Percentiles rank a stretch among this genome's conserved stretches.
Conservation (phyloP, 2,329 filamentous ascomycete species). For the Seiridium unicorne region DNA sequence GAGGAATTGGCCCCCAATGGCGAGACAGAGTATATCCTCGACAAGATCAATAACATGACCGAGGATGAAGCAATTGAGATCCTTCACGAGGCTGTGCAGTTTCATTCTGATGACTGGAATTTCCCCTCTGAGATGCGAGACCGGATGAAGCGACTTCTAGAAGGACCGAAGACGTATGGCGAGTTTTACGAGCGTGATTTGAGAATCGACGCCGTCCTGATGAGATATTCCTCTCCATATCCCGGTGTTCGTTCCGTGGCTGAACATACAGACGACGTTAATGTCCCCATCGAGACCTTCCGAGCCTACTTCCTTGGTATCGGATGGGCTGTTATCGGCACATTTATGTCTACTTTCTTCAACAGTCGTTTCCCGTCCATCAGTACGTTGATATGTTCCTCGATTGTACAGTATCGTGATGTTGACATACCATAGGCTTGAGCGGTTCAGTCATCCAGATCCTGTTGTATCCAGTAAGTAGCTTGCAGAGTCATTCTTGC, state of each 20-base stretch:
- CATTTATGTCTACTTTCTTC: constrained; percentile 7
- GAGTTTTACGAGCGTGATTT: constrained; percentile 32
- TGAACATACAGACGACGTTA: neutral
- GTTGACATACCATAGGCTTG: neutral
- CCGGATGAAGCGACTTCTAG: constrained; percentile 36
- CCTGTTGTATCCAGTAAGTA: constrained; percentile 36
- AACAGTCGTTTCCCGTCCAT: constrained; percentile 8
- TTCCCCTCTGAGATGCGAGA: constrained; percentile 40
- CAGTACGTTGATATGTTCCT: neutral
- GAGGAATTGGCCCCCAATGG: constrained; percentile 41
- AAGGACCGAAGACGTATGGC: constrained; percentile 37
- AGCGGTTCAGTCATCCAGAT: constrained; percentile 38
- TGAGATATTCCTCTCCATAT: constrained; percentile 5
- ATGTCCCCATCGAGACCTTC: constrained; percentile 4
- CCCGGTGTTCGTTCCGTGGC: constrained; percentile 5
- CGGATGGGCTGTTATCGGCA: constrained; percentile 4
- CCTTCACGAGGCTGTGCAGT: constrained; percentile 33
- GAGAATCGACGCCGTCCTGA: constrained; percentile 4
- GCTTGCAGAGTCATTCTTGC: too few species aligned
- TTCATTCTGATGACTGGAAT: constrained; percentile 43
- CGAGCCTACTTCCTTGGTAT: constrained; percentile 7
- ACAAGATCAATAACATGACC: constrained; percentile 39
- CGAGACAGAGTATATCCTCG: constrained; percentile 39
- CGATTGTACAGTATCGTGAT: neutral
- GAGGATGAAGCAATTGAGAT: constrained; percentile 41